Evolutionary conservation across 768 basidiomycete species (phyloP).

Genomic region (Rhodocollybia butyracea): DNA sequence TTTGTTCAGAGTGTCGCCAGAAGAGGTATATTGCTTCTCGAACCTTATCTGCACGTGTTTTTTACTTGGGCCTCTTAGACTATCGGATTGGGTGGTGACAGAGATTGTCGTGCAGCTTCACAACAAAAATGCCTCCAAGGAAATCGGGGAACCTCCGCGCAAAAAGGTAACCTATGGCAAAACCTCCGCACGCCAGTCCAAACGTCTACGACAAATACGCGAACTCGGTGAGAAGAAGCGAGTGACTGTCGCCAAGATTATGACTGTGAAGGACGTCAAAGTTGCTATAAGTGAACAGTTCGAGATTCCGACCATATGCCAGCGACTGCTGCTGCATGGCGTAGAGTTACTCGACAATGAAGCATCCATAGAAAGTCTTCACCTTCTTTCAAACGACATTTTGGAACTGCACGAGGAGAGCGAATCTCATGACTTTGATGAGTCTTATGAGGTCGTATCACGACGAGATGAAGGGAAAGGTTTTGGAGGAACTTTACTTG

Average conservation of each 20-base stretch:
- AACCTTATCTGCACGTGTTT: conserved; percentile 1
- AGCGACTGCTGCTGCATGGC: conserved; percentile 61
- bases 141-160: conserved; percentile 16
- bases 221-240: conserved; percentile 47
- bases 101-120: conserved; percentile 57
- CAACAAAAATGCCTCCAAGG: conserved; percentile 17
- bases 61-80: conserved; percentile 31
- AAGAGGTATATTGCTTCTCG: conserved; percentile 43
- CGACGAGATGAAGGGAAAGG: conserved; percentile 59
- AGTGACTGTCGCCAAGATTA: conserved; percentile 58
- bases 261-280: conserved; percentile 78
- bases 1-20: conserved; percentile 61
- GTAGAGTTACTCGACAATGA: conserved; percentile 64
- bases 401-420: conserved; percentile 64
- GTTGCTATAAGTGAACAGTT: conserved; percentile 59
- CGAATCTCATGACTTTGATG: conserved; percentile 59
- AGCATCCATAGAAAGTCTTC: conserved; percentile 52
- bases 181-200: conserved; percentile 62
- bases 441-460: conserved; percentile 41
- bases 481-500: conserved; percentile 72
- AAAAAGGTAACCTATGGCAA: conserved; percentile 19
- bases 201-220: conserved; percentile 60
- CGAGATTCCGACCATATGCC: conserved; percentile 72
- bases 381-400: conserved; percentile 52
- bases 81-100: conserved; percentile 54